These are phyloP conservation scores for Apostasia ramifera DNA, from an alignment of 106 monocot species.

Conservation along the genomic window DNA sequence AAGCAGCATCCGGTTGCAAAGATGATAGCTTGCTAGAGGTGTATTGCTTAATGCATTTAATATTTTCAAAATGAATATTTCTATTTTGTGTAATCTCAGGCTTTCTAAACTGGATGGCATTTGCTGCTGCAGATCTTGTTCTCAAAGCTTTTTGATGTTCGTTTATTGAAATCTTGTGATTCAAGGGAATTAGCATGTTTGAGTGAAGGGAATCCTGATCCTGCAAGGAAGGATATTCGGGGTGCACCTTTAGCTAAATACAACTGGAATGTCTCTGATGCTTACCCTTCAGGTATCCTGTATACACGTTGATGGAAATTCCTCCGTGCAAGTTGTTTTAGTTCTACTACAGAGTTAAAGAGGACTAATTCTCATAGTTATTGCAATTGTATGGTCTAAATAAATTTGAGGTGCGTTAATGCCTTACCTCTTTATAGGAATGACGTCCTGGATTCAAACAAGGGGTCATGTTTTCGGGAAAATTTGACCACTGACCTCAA, in stretches of 20 bases:
- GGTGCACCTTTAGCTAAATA: neutral
- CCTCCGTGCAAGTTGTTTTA: too few species aligned
- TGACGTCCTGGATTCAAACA: too few species aligned
- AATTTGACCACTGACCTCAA: too few species aligned
- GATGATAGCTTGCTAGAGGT: conserved; percentile 6
- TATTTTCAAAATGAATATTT: neutral
- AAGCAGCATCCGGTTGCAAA: neutral
- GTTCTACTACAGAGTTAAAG: neutral
- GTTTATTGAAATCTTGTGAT: conserved; percentile 3
- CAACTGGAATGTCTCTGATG: neutral
- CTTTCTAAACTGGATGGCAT: too few species aligned
- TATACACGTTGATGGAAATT: neutral
- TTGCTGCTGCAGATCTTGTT: neutral
- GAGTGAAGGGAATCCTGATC: neutral
- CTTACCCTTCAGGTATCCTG: neutral
- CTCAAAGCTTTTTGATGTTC: conserved; percentile 2
- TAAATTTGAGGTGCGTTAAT: neutral
- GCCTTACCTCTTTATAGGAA: too few species aligned
- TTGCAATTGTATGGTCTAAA: neutral
- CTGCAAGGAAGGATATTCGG: neutral
- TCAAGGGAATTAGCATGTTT: neutral
- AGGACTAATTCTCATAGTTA: neutral
- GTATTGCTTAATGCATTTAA: neutral
- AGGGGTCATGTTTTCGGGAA: too few species aligned
- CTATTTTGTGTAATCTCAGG: neutral